Conservation (phyloP, 345 rosid species). For the Cardamine chenopodiifolia region DNA sequence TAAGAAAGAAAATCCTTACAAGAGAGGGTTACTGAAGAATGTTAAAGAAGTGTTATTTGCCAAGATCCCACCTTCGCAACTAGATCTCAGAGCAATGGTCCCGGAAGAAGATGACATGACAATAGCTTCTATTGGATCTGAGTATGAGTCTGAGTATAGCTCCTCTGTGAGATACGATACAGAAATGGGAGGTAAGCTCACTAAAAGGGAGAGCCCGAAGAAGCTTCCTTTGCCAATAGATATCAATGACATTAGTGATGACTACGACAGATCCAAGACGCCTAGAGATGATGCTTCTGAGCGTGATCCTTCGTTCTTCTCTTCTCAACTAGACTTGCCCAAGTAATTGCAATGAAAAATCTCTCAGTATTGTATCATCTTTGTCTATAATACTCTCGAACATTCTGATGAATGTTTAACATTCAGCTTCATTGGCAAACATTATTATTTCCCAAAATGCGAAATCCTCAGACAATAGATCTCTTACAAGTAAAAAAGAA, state of each 20-base stretch:
- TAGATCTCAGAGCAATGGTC: conserved; percentile 70
- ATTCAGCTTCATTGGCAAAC: conserved; percentile 35
- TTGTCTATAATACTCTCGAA: conserved; percentile 1
- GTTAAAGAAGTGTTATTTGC: conserved; percentile 73
- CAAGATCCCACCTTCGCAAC: conserved; percentile 71
- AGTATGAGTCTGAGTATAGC: conserved; percentile 39
- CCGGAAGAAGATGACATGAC: conserved; percentile 43
- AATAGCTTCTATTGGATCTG: conserved; percentile 21
- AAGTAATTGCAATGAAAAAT: conserved; percentile 13
- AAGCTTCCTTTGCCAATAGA: conserved; percentile 28
- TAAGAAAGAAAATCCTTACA: conserved; percentile 64
- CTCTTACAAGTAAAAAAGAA: conserved; percentile 32
- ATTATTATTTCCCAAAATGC: conserved; percentile 22
- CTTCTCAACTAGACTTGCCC: conserved; percentile 32
- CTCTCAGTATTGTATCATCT: conserved; percentile 23
- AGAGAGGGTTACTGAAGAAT: conserved; percentile 66
- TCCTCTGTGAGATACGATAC: conserved; percentile 35
- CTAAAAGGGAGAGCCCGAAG: conserved; percentile 34
- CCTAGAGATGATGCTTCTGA: conserved; percentile 26
- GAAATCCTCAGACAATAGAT: conserved; percentile 29
- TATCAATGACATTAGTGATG: conserved; percentile 15
- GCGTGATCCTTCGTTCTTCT: conserved; percentile 27
- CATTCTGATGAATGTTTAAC: conserved; percentile 23
- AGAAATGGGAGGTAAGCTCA: conserved; percentile 40
- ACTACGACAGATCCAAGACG: conserved; percentile 22